Percentiles rank a stretch among this genome's conserved stretches.
phyloP scores from a whole-genome alignment of 345 rosid species.

The Eucalyptus guilfoylei region DNA sequence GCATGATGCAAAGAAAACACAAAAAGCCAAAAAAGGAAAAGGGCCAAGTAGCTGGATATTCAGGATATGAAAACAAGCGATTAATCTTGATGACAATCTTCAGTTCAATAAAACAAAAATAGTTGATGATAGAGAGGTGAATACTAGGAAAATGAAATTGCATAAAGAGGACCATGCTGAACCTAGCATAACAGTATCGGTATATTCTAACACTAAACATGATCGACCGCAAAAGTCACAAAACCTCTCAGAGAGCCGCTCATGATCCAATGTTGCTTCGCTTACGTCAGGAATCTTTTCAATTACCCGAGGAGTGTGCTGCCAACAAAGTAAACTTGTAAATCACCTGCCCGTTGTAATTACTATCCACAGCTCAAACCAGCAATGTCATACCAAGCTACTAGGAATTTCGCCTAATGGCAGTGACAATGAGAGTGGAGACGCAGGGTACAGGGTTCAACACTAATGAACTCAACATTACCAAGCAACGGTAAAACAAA shows the following conservation, averaged over 20 bases:
- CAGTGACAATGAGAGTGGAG: neutral
- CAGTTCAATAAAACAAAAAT: neutral
- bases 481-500: neutral
- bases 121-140: neutral
- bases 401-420: neutral
- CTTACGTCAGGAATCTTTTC: constrained; percentile 66
- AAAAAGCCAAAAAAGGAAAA: neutral
- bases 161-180: neutral
- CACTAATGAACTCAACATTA: neutral
- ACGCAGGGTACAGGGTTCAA: neutral
- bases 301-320: constrained; percentile 90
- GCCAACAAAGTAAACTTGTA: constrained; percentile 18
- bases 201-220: neutral
- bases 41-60: neutral
- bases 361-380: neutral
- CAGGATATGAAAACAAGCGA: neutral
- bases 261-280: constrained; percentile 89
- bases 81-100: neutral
- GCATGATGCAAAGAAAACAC: neutral
- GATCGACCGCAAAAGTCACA: neutral
- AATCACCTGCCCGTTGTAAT: neutral
- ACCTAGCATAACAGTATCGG: neutral
- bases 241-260: constrained; percentile 83
- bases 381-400: neutral
- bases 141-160: neutral